These are phyloP conservation scores for Geoglossum cookeanum DNA, from an alignment of 2,329 filamentous ascomycete genomes.

Conservation along the genomic window DNA sequence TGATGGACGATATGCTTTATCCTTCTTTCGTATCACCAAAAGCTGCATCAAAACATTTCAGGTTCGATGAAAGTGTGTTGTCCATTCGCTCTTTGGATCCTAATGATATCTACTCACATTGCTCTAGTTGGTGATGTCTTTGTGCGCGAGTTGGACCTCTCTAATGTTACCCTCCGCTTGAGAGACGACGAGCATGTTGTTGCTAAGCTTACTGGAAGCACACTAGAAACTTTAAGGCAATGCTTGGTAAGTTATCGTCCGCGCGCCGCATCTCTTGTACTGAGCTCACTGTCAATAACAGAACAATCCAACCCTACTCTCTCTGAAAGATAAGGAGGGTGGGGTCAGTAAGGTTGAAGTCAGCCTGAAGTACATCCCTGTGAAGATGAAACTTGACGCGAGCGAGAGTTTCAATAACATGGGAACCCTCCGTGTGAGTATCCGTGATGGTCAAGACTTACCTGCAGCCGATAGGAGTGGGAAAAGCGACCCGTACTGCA, in stretches of 20 bases:
- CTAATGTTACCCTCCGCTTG: constrained; percentile 72
- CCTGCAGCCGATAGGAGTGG: constrained; percentile 90
- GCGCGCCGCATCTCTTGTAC: neutral
- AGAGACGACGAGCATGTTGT: constrained; percentile 62
- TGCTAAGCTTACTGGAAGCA: constrained; percentile 68
- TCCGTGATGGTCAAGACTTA: constrained; percentile 72
- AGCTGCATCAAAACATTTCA: constrained; percentile 46
- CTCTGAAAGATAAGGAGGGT: constrained; percentile 61
- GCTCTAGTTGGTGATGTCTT: constrained; percentile 64
- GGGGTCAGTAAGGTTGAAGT: constrained; percentile 64
- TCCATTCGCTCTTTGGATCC: neutral
- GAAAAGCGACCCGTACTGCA: constrained; percentile 92
- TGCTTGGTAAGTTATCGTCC: constrained; percentile 43
- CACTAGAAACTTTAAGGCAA: constrained; percentile 70
- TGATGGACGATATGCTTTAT: constrained; percentile 90
- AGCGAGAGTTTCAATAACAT: constrained; percentile 98
- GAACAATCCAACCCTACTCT: constrained; percentile 77
- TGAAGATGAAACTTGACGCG: constrained; percentile 84
- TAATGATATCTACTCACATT: constrained; percentile 12
- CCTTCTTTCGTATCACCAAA: constrained; percentile 70
- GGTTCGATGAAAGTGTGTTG: constrained; percentile 57
- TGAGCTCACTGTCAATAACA: constrained; percentile 17
- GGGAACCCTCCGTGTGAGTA: constrained; percentile 82
- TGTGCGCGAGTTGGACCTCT: constrained; percentile 93
- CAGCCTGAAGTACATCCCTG: constrained; percentile 83